Evolutionary conservation across 257 asterid genomes (phyloP).

Genomic region (Penstemon newberryi): DNA sequence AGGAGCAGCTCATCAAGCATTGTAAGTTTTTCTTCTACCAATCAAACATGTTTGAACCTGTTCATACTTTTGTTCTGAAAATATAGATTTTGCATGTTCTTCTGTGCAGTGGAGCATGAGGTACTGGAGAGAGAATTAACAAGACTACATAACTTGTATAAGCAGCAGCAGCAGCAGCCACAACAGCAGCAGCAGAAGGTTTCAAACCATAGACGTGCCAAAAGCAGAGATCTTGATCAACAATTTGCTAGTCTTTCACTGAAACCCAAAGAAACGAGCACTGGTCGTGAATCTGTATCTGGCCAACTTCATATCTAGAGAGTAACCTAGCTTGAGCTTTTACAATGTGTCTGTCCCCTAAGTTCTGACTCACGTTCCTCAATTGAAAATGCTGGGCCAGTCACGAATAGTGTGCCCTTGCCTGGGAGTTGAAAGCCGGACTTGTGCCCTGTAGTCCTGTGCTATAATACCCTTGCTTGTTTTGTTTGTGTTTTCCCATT

Average conservation of each 20-base stretch:
- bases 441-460: conserved; percentile 24
- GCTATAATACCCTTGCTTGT: conserved; percentile 18
- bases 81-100: conserved; percentile 21
- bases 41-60: not conserved
- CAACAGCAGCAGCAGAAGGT: conserved; percentile 44
- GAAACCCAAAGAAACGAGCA: conserved; percentile 58
- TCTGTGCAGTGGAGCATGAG: conserved; percentile 86
- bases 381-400: conserved; percentile 39
- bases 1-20: conserved; percentile 82
- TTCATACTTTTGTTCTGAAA: not conserved
- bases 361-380: conserved; percentile 35
- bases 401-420: conserved; percentile 29
- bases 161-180: conserved; percentile 41
- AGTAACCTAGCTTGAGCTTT: conserved; percentile 31
- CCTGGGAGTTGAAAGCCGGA: conserved; percentile 25
- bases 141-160: conserved; percentile 68
- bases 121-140: conserved; percentile 84
- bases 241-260: conserved; percentile 76
- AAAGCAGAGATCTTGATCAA: conserved; percentile 79
- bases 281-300: conserved; percentile 51
- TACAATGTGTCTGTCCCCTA: conserved; percentile 23
- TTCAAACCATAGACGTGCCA: conserved; percentile 57
- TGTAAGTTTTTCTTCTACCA: conserved; percentile 50
- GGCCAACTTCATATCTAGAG: conserved; percentile 72
- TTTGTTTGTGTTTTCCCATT: conserved; percentile 25